Conservation (phyloP, 2,329 filamentous ascomycete species). For the Hymenoscyphus albidus region DNA sequence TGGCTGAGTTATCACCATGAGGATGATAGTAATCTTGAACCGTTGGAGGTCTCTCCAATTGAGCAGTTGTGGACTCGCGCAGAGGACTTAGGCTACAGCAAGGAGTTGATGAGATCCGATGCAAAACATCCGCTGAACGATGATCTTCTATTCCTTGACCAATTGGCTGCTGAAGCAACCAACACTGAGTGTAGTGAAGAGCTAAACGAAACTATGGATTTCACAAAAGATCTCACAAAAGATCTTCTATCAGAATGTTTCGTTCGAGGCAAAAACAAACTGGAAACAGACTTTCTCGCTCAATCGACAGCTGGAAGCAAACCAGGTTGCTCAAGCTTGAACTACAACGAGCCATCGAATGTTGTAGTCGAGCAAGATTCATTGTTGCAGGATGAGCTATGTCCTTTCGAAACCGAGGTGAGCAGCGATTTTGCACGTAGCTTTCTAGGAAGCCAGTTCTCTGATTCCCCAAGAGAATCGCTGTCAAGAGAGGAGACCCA, state of each 20-base stretch:
- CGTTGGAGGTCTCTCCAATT: neutral
- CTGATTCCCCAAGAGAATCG: neutral
- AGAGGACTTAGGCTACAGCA: neutral
- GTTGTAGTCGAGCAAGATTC: neutral
- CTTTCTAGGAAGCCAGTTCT: conserved; percentile 15
- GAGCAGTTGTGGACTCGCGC: neutral
- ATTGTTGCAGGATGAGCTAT: neutral
- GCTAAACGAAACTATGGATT: too few species aligned
- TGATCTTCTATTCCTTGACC: neutral
- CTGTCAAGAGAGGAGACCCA: neutral
- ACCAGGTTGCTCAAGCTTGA: neutral
- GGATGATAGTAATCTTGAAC: neutral
- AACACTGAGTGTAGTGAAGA: neutral
- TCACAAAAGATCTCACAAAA: too few species aligned
- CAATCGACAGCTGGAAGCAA: neutral
- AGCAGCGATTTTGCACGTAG: conserved; percentile 10
- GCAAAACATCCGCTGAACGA: neutral
- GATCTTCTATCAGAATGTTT: too few species aligned
- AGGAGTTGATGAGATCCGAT: neutral
- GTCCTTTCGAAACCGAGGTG: conserved; percentile 1
- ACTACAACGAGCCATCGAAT: neutral
- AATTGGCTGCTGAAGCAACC: neutral
- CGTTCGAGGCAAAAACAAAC: neutral
- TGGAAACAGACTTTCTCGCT: neutral
- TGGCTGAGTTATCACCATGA: neutral